These are phyloP conservation scores for Lichtheimia ramosa DNA, from an alignment of 371 early-diverging fungal genomes.

Conservation along the genomic window DNA sequence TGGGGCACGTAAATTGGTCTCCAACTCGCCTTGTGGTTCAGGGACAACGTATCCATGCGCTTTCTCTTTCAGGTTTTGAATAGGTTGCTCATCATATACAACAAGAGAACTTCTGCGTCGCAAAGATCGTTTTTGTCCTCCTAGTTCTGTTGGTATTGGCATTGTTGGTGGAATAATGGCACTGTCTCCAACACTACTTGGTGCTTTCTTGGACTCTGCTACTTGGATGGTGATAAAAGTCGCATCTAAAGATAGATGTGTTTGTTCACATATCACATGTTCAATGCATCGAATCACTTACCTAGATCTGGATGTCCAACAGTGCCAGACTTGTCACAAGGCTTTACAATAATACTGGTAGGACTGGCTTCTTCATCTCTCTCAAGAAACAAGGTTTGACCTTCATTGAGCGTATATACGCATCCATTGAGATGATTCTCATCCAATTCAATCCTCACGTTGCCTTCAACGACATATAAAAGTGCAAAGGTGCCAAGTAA, in stretches of 20 bases:
- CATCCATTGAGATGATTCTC: slow-evolving; percentile 30
- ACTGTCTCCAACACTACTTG: background rate
- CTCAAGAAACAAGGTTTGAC: slow-evolving; percentile 62
- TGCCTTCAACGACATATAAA: slow-evolving; percentile 63
- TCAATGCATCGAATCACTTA: background rate
- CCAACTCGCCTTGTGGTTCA: slow-evolving; percentile 21
- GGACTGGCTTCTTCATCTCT: slow-evolving; percentile 65
- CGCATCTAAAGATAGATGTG: slow-evolving; percentile 21
- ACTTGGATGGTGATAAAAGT: slow-evolving; percentile 41
- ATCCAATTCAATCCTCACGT: slow-evolving; percentile 52
- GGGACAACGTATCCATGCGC: slow-evolving; percentile 26
- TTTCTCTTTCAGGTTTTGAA: slow-evolving; percentile 25
- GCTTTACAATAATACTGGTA: slow-evolving; percentile 50
- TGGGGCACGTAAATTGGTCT: slow-evolving; percentile 15
- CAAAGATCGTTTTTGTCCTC: slow-evolving; percentile 29
- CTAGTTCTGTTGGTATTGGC: slow-evolving; percentile 20
- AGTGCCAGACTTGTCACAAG: slow-evolving; percentile 30
- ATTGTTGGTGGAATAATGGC: slow-evolving; percentile 14
- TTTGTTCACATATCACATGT: background rate
- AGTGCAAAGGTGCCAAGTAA: slow-evolving; percentile 58
- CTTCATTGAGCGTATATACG: slow-evolving; percentile 29
- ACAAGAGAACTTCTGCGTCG: slow-evolving; percentile 63
- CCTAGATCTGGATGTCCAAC: slow-evolving; percentile 32
- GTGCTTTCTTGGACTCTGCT: slow-evolving; percentile 16
- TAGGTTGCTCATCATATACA: slow-evolving; percentile 62